Conservation (phyloP, 2,329 filamentous ascomycete species). For the Ophiostoma tasmaniense region DNA sequence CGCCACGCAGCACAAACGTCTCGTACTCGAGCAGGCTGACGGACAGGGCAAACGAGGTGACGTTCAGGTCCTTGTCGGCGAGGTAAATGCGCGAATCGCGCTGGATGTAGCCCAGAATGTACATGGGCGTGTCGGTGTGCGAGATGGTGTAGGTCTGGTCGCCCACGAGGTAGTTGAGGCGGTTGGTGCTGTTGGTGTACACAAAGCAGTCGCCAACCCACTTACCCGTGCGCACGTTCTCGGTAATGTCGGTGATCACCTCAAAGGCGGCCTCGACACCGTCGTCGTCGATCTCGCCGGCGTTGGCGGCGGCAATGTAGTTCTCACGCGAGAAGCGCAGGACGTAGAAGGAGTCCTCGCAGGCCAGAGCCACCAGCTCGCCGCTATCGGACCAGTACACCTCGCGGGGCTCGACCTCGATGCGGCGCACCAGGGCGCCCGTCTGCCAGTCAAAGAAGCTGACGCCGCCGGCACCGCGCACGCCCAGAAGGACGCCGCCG, state of each 20-base stretch:
- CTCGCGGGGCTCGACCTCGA: conserved; percentile 65
- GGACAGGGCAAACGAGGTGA: conserved; percentile 84
- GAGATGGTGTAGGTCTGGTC: conserved; percentile 97
- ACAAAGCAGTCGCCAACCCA: conserved; percentile 99
- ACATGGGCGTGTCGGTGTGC: conserved; percentile 93
- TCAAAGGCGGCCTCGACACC: conserved; percentile 95
- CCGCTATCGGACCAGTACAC: conserved; percentile 98
- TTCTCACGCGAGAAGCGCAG: conserved; percentile 83
- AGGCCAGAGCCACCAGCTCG: conserved; percentile 84
- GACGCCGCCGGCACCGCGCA: conserved; percentile 89
- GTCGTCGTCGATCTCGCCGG: conserved; percentile 75
- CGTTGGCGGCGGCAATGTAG: conserved; percentile 74
- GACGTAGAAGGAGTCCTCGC: conserved; percentile 92
- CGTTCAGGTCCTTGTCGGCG: conserved; percentile 87
- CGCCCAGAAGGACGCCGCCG: conserved; percentile 82
- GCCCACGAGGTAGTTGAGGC: conserved; percentile 93
- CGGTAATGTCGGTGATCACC: conserved; percentile 89
- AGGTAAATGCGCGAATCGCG: conserved; percentile 93
- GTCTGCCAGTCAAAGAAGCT: conserved; percentile 96
- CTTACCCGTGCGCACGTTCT: conserved; percentile 85
- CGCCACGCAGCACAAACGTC: conserved; percentile 84
- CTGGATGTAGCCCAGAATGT: conserved; percentile 89
- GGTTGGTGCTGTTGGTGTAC: conserved; percentile 94
- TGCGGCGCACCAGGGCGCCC: conserved; percentile 79
- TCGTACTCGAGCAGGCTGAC: conserved; percentile 94